Conservation (phyloP, 352 stramenopile species). For the Stramenopiles sp. region DNA sequence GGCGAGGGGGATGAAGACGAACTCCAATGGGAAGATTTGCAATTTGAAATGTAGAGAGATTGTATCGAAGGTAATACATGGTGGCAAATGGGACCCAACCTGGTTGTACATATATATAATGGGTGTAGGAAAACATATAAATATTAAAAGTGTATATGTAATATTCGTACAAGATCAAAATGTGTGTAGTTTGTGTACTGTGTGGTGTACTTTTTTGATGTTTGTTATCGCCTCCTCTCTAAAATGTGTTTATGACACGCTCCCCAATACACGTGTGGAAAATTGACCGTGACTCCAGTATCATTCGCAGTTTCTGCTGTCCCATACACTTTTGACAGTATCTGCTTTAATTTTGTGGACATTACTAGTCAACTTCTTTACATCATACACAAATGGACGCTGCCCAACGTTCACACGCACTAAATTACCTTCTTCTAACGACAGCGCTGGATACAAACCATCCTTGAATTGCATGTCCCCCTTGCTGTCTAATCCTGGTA, state of each 20-base stretch:
- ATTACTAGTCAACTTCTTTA: not conserved
- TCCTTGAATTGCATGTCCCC: not conserved
- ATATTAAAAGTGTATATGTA: too few relatives aligned
- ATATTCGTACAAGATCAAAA: too few relatives aligned
- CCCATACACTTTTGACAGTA: not conserved
- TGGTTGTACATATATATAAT: too few relatives aligned
- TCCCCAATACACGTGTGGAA: not conserved
- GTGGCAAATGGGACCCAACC: too few relatives aligned
- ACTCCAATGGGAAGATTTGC: not conserved
- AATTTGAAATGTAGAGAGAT: not conserved
- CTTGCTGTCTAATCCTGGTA: not conserved
- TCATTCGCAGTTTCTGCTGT: not conserved
- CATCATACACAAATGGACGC: not conserved
- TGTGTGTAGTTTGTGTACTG: too few relatives aligned
- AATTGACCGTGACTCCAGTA: too few relatives aligned
- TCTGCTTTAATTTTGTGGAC: not conserved
- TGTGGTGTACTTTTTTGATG: too few relatives aligned
- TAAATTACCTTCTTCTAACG: constrained; percentile 1
- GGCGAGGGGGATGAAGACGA: not conserved
- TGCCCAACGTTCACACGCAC: constrained; percentile 2
- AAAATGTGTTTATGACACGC: too few relatives aligned
- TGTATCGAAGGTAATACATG: too few relatives aligned
- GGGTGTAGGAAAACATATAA: too few relatives aligned
- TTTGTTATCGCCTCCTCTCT: too few relatives aligned
- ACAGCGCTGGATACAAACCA: constrained; percentile 1